These are phyloP conservation scores for Alternaria angustiovoidea DNA, from an alignment of 2,329 filamentous ascomycete species.

Conservation along the genomic window DNA sequence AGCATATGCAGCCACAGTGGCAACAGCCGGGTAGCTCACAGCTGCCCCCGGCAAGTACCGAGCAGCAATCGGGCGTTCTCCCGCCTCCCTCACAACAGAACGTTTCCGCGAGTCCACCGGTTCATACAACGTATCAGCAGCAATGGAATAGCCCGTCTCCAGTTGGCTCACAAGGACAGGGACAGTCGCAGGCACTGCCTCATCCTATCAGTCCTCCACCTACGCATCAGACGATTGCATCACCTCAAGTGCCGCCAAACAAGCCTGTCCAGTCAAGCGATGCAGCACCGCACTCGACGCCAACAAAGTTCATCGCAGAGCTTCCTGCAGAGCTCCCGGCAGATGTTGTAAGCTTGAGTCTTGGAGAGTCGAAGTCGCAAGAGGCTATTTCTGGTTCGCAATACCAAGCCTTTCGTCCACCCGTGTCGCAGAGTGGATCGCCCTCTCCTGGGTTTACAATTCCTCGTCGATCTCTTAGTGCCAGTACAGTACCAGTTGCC, in stretches of 20 bases:
- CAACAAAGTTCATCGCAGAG: slow-evolving; percentile 44
- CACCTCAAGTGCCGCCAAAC: slow-evolving; percentile 20
- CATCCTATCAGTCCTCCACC: slow-evolving; percentile 30
- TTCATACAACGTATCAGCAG: slow-evolving; percentile 32
- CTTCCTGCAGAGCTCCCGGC: slow-evolving; percentile 47
- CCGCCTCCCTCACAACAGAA: slow-evolving; percentile 23
- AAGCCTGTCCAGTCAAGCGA: slow-evolving; percentile 15
- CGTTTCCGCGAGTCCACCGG: slow-evolving; percentile 17
- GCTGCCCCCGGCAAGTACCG: slow-evolving; percentile 2
- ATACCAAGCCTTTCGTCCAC: slow-evolving; percentile 43
- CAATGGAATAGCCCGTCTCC: slow-evolving; percentile 36
- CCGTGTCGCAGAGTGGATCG: slow-evolving; percentile 21
- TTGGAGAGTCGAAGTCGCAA: slow-evolving; percentile 27
- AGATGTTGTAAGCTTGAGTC: slow-evolving; percentile 38
- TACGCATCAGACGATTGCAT: slow-evolving; percentile 18
- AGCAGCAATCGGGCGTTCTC: slow-evolving; percentile 17
- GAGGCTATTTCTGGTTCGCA: slow-evolving; percentile 16
- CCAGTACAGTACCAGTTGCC: slow-evolving; percentile 36
- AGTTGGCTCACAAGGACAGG: slow-evolving; percentile 2
- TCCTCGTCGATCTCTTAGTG: slow-evolving; percentile 40
- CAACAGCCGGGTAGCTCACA: slow-evolving; percentile 7
- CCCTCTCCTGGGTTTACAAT: slow-evolving; percentile 36
- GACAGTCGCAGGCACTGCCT: slow-evolving; percentile 16
- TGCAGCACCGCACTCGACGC: slow-evolving; percentile 6
- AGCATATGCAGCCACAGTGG: slow-evolving; percentile 21